Evolutionary conservation across 2,329 filamentous ascomycete genomes (phyloP).

Genomic region (Pseudogymnoascus sp.): DNA sequence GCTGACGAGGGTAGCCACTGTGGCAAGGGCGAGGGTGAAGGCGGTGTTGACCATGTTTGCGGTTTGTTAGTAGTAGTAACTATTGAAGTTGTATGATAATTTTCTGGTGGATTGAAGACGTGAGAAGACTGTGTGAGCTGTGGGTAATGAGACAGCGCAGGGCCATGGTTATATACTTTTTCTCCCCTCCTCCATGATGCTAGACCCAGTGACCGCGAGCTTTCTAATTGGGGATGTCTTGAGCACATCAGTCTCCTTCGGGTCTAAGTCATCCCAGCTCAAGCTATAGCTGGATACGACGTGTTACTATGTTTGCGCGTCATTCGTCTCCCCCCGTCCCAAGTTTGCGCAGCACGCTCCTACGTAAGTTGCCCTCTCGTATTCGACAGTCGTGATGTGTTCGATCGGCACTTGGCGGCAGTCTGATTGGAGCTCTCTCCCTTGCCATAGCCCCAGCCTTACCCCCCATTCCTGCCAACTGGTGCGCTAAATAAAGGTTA

Average conservation of each 20-base stretch:
- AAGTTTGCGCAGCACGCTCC: neutral
- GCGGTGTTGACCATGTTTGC: neutral
- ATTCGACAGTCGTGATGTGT: neutral
- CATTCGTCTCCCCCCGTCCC: neutral
- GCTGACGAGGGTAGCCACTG: neutral
- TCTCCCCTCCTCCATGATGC: neutral
- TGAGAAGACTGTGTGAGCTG: neutral
- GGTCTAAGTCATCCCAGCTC: neutral
- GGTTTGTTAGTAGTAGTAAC: neutral
- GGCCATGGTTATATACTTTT: neutral
- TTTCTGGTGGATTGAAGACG: neutral
- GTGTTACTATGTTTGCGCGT: neutral
- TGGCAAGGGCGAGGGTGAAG: neutral
- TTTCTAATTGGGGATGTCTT: neutral
- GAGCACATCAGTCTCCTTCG: neutral
- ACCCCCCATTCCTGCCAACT: neutral
- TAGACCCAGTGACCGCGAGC: neutral
- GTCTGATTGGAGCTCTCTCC: neutral
- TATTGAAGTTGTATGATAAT: neutral
- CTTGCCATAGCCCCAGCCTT: neutral
- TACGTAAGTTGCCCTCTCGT: neutral
- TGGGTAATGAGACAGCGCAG: neutral
- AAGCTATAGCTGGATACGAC: neutral
- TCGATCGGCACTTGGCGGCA: neutral
- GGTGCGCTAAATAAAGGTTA: constrained; percentile 5